Evolutionary conservation across 2,329 filamentous ascomycete genomes (phyloP), one percentile per base, ranked within the genome.

Genomic region (Hypoxylon sp.): DNA sequence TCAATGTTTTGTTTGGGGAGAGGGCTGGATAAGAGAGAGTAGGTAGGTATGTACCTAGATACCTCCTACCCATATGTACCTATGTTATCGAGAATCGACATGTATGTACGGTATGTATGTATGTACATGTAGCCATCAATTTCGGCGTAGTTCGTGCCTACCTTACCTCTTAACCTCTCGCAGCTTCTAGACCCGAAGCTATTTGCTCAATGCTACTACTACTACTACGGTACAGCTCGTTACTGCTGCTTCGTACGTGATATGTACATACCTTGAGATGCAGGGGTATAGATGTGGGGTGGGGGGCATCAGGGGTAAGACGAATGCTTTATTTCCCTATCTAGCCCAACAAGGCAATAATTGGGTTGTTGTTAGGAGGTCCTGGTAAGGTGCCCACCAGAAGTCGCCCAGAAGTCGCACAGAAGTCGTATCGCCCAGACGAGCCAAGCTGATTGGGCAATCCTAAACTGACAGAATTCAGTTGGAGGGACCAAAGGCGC

Each of bases 311-410:
- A 61, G 57, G 52, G 51, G 42, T 61, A 48, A 26, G 26, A 22
- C 19, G 5, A 14, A 31, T 17, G 5, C 19, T 58, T 31, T 22
- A 29, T 58, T 58, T 50, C 26, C 13, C 22, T 33, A 39, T 57
- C 63, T 66, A 61, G 35, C 58, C 47, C 8, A 26, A 58, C 11
- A 24, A 33, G 52, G 57, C 46, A 58, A 48, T 3, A 44, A 22
- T 44, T 44, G 8, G 39, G 39, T 22, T 17, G 37, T 5, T 17
- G 35, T n/a, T 5, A n/a, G 35, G n/a, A 8, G 29, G 29, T 9
- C 13, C 19, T 31, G 24, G 13, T 29, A 19, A 39, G 37, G 47
- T 33, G n/a, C 14, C 14, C n/a, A 17, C 24, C 17, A 46, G 24
- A 11, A 31, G 31, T 26, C 35, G 10, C 26, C 29, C 29, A 31